These are phyloP conservation scores for Rhizophagus clarus DNA, from an alignment of 192 early-diverging fungal species.

Conservation along the genomic window DNA sequence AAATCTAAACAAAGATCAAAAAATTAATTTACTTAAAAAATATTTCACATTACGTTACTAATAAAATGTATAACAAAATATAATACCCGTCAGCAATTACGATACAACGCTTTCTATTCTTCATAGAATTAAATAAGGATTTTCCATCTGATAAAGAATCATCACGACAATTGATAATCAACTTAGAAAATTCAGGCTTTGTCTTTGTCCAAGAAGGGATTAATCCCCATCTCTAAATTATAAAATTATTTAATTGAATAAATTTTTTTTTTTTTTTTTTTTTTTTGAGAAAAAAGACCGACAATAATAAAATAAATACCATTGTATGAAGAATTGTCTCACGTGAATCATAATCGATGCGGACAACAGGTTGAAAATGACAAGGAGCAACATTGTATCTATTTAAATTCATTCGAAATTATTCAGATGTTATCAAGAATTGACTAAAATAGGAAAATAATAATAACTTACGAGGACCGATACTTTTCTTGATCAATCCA, in stretches of 20 bases:
- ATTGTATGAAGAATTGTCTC: constrained; percentile 46
- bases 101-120: constrained; percentile 55
- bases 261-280: too few relatives aligned
- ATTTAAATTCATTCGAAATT: background rate
- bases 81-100: constrained; percentile 55
- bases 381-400: constrained; percentile 56
- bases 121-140: constrained; percentile 51
- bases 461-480: background rate
- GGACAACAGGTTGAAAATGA: constrained; percentile 46
- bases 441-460: background rate
- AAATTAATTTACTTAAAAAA: background rate
- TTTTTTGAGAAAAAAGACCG: background rate
- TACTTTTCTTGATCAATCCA: constrained; percentile 19
- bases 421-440: background rate
- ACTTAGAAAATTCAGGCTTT: constrained; percentile 35
- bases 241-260: background rate
- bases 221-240: constrained; percentile 53
- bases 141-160: constrained; percentile 51
- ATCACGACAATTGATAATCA: constrained; percentile 58
- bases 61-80: background rate
- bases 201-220: constrained; percentile 49
- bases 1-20: constrained; percentile 41
- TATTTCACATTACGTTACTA: too few relatives aligned
- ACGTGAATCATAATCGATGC: constrained; percentile 28
- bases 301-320: constrained; percentile 34